Evolutionary conservation across 345 rosid species (phyloP), one percentile per base, ranked within the genome.

Genomic region (Alliaria petiolata): DNA sequence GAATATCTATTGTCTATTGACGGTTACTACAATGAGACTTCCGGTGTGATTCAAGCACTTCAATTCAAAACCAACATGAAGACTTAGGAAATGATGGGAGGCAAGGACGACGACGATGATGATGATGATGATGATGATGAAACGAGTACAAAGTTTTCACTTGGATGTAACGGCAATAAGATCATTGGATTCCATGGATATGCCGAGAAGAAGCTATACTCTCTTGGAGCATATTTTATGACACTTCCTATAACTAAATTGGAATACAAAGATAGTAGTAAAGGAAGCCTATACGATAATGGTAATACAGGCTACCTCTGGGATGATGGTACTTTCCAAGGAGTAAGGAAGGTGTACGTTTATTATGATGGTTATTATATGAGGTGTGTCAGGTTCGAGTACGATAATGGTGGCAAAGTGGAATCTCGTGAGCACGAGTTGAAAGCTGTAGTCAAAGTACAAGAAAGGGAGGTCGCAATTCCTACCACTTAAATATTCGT

Each of bases 141-240:
- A 22, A 22, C 25, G 25, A 22, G 8, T 34, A 34, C 38, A 3
- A 34, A 34, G 40, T 36, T 36, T 36, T 8, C 11, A 36, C 13
- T 36, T 8, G 40, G 12, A 36, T 1, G 4, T 2, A 10, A 36
- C 4, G 40, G 40, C 1, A 36, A 36, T 10, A 55, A 68, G 25
- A 56, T 69, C 6, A 28, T 69, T 33, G 74, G 74, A 6, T 69
- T 57, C 38, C 57, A 69, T 45, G 65, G 74, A 57, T 43, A n/a
- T 34, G 22, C 17, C 0, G 57, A 15, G 5, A 55, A 57, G 8
- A 11, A 15, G 3, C 42, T 69, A 5, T 33, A 33, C 52, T 43
- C 65, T 30, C 62, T 69, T 45, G 51, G 65, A 57, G 65, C 47
- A 17, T 69, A 35, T 19, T 42, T 42, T 9, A 68, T n/a, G 22